Percentiles rank a stretch among this genome's conserved stretches.
Conservation (phyloP, 345 rosid genomes). For the Euclidium syriacum region DNA sequence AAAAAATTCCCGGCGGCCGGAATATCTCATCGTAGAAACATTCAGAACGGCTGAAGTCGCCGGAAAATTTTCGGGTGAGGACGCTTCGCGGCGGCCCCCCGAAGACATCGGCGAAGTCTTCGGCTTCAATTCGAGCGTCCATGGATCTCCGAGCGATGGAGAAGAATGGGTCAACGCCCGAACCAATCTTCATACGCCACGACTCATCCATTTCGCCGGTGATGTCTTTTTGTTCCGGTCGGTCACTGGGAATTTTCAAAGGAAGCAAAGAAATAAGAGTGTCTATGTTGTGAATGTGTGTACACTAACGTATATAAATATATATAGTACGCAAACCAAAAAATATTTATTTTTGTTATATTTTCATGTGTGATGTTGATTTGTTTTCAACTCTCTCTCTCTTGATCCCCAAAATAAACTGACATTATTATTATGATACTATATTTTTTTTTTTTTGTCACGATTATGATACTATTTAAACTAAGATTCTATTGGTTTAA, state of each 20-base stretch:
- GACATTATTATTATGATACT: too few species aligned
- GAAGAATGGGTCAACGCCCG: conserved; percentile 30
- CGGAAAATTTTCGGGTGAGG: conserved; percentile 55
- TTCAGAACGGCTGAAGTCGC: conserved; percentile 40
- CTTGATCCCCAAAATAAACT: too few species aligned
- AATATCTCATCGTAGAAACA: conserved; percentile 74
- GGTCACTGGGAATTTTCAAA: background rate
- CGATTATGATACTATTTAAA: too few species aligned
- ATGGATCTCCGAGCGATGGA: conserved; percentile 47
- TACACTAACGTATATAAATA: conserved; percentile 17
- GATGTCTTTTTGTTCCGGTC: background rate
- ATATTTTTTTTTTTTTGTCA: too few species aligned
- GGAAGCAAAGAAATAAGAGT: background rate
- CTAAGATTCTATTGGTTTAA: too few species aligned
- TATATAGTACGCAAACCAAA: conserved; percentile 8
- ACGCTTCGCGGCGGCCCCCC: conserved; percentile 88
- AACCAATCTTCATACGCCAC: conserved; percentile 76
- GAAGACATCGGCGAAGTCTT: conserved; percentile 80
- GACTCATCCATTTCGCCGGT: conserved; percentile 66
- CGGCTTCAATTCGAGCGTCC: conserved; percentile 39
- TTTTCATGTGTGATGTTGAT: background rate
- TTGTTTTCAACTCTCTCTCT: conserved; percentile 1
- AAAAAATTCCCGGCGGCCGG: conserved; percentile 35
- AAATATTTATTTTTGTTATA: background rate
- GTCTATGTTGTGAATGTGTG: background rate